Evolutionary conservation across 176 grass and related monocot species (phyloP).

Genomic region (Aegilops speltoides): DNA sequence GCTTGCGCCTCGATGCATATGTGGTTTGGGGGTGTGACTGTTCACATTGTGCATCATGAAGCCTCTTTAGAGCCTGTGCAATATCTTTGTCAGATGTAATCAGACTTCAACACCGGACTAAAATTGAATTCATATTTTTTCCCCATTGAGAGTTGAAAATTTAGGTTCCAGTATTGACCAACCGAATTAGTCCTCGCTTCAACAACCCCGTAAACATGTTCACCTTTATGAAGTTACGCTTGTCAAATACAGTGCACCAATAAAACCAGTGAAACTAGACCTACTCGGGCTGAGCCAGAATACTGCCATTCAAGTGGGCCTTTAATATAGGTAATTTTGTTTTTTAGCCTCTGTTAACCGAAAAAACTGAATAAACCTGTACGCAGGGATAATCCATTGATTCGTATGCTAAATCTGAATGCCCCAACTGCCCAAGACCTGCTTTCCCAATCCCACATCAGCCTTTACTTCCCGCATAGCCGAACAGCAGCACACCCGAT

Average conservation of each 20-base stretch:
- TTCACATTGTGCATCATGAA: background rate
- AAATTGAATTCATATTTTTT: background rate
- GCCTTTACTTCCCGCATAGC: too few species aligned
- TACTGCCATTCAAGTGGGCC: too few species aligned
- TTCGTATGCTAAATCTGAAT: too few species aligned
- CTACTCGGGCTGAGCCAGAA: too few species aligned
- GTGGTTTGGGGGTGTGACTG: background rate
- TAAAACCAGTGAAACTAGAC: background rate
- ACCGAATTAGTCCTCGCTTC: background rate
- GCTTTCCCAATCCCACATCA: too few species aligned
- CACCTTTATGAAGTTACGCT: background rate
- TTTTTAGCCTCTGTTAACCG: too few species aligned
- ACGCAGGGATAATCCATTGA: too few species aligned
- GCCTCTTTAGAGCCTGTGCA: background rate
- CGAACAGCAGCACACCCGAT: too few species aligned
- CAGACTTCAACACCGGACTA: background rate
- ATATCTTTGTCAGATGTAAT: background rate
- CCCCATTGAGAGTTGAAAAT: background rate
- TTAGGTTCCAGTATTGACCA: background rate
- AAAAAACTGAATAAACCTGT: too few species aligned
- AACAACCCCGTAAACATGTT: background rate
- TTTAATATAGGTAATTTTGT: too few species aligned
- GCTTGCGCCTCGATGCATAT: background rate
- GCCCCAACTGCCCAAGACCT: too few species aligned
- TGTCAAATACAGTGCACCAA: background rate